Evolutionary conservation across 345 rosid genomes (phyloP), one percentile per base, ranked within the genome.

Genomic region (Pugionium cornutum): DNA sequence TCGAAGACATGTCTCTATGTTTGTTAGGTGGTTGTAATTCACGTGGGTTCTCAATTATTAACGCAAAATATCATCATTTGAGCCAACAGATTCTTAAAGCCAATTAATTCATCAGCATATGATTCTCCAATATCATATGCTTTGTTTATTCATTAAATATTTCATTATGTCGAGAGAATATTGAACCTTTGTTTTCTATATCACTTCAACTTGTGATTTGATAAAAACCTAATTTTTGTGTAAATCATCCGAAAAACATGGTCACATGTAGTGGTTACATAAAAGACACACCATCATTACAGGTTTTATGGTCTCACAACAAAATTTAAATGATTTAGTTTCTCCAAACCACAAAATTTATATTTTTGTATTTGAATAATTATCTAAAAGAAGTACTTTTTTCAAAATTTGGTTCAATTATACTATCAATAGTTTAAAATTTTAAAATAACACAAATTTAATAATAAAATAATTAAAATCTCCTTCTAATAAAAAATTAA

Each of bases 1-100:
- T 73, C 77, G 77, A 68, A 66, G 68, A 55, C 77, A 73, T 73
- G 77, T 67, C 64, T 60, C 49, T 65, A 32, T 59, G 1, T 53
- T 42, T 6, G 3, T 37, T 46, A 59, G 4, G 31, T 59, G 55
- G 2, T n/a, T 36, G 6, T 9, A 59, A 58, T 67, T 61, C 67
- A 61, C 72, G 63, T 73, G 77, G 68, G 68, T 18, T 52, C 58
- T 73, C 67, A 73, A 66, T 73, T 39, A 66, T 73, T 53, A 66
- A 60, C 6, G 3, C 30, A 51, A 44, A 39, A 0, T 8, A 34
- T 26, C 50, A 66, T 59, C 49, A 66, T 59, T 66, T 32, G 47
- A 61, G 11, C 30, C 28, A 51, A 27, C 54, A 33, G 8, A 35
- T 37, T 37, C n/a, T 45, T 33, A 1, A 32, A 66, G 31, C 31